phyloP scores from a whole-genome alignment of 148 eudicot species.

The Fagopyrum tataricum region DNA sequence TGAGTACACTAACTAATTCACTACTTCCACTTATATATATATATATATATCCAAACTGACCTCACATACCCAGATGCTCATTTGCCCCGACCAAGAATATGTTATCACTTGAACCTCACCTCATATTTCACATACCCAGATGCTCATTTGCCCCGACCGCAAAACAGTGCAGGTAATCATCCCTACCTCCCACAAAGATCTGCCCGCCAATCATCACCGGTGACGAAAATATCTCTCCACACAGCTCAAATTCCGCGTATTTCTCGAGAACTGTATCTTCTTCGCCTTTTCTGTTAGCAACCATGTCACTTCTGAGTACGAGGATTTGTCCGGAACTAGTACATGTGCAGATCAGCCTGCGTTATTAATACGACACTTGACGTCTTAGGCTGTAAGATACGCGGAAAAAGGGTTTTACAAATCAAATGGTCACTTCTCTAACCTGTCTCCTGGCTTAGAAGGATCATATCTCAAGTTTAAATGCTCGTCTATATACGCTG shows the following conservation, averaged over 20 bases:
- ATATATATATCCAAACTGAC: neutral
- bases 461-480: constrained; percentile 30
- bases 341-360: constrained; percentile 65
- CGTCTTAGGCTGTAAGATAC: neutral
- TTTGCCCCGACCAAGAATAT: constrained; percentile 26
- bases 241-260: constrained; percentile 50
- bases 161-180: constrained; percentile 68
- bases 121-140: neutral
- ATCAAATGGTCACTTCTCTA: neutral
- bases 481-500: constrained; percentile 77
- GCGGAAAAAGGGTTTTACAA: neutral
- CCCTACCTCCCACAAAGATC: constrained; percentile 88
- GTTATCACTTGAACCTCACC: too few species aligned
- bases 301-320: constrained; percentile 27
- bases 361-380: neutral
- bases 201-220: constrained; percentile 85
- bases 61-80: neutral
- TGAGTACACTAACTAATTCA: neutral
- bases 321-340: constrained; percentile 56
- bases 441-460: constrained; percentile 42
- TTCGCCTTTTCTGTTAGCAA: constrained; percentile 9
- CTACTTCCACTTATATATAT: neutral
- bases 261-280: constrained; percentile 28
- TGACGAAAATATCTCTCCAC: constrained; percentile 81
- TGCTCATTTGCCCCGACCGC: constrained; percentile 20